Conservation (phyloP, 768 basidiomycete genomes). For the Mycena vulgaris region DNA sequence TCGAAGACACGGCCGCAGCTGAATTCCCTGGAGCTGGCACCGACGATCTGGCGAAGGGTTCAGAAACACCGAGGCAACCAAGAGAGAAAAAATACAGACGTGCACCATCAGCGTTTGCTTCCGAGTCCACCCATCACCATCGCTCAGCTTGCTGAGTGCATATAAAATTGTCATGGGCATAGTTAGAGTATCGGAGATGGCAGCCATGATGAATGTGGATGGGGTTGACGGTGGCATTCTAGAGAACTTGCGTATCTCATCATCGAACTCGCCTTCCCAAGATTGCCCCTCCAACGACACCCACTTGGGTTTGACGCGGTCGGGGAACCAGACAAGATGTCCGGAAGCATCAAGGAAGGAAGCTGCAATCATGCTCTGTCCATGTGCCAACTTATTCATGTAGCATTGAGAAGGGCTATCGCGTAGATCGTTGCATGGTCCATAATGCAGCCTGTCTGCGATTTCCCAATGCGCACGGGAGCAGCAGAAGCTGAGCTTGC, state of each 20-base stretch:
- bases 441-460: not conserved
- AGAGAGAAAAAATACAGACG: too few relatives aligned
- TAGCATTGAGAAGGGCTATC: not conserved
- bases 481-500: slow-evolving; percentile 1
- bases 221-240: not conserved
- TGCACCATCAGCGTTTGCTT: too few relatives aligned
- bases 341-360: too few relatives aligned
- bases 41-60: too few relatives aligned
- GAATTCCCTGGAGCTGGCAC: too few relatives aligned
- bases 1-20: too few relatives aligned
- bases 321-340: too few relatives aligned
- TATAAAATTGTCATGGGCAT: too few relatives aligned
- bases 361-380: not conserved
- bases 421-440: not conserved
- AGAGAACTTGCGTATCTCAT: not conserved
- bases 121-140: too few relatives aligned
- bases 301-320: not conserved
- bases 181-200: not conserved
- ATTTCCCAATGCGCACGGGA: not conserved
- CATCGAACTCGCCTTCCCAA: slow-evolving; percentile 21
- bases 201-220: not conserved
- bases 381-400: not conserved
- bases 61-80: not conserved
- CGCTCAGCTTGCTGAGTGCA: too few relatives aligned
- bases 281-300: slow-evolving; percentile 7